Evolutionary conservation across 208 protist genomes (phyloP).

Genomic region (Leishmania aethiopica): DNA sequence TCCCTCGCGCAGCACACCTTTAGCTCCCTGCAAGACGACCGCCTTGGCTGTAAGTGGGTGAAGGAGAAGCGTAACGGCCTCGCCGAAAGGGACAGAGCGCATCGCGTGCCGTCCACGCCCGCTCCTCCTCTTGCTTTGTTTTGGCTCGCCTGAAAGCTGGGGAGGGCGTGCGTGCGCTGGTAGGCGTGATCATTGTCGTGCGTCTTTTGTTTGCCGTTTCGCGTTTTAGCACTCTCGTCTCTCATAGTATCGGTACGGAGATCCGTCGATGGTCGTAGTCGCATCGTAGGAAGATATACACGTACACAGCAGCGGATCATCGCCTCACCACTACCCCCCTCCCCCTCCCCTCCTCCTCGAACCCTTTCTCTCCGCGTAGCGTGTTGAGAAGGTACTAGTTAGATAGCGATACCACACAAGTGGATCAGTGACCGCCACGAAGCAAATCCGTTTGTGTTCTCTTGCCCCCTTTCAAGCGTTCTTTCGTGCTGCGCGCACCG

Average conservation of each 20-base stretch:
- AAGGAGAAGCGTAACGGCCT: background rate
- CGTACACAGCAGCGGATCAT: background rate
- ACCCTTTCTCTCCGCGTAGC: background rate
- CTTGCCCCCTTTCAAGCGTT: background rate
- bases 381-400: background rate
- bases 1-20: background rate
- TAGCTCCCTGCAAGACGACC: background rate
- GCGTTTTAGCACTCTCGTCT: background rate
- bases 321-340: background rate
- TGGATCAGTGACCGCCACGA: background rate
- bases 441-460: background rate
- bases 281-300: background rate
- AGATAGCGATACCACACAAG: background rate
- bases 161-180: background rate
- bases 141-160: background rate
- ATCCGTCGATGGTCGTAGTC: background rate
- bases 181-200: background rate
- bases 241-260: background rate
- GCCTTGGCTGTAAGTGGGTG: background rate
- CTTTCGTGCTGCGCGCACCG: background rate
- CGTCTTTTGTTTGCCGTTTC: background rate
- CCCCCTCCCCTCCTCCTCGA: background rate
- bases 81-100: background rate
- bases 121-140: background rate
- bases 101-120: background rate